A percentile compares a stretch with the other conserved stretches of the same genome.
These are phyloP conservation scores for Histomonas meleagridis DNA, from an alignment of 208 protist species.

Conservation along the genomic window DNA sequence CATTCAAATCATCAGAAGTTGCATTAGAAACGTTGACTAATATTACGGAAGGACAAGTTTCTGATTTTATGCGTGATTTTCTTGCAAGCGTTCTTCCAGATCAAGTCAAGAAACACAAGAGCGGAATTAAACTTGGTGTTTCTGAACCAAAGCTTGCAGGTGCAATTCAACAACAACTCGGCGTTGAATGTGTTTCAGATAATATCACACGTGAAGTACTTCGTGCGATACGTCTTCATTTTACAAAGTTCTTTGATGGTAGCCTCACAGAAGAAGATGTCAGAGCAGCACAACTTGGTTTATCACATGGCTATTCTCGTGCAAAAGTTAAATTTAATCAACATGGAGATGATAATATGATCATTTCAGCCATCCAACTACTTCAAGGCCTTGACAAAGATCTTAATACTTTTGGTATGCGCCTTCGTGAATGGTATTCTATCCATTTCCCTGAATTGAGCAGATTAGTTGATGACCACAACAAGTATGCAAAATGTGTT, in stretches of 20 bases:
- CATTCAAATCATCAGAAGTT: slow-evolving; percentile 83
- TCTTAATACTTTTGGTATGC: slow-evolving; percentile 96
- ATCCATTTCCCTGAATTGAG: slow-evolving; percentile 98
- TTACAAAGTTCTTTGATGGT: slow-evolving; percentile 59
- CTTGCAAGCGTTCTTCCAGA: slow-evolving; percentile 79
- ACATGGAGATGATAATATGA: slow-evolving; percentile 93
- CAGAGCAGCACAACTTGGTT: slow-evolving; percentile 84
- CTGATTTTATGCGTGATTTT: slow-evolving; percentile 68
- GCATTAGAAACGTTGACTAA: slow-evolving; percentile 91
- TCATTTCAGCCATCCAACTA: slow-evolving; percentile 88
- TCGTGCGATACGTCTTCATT: slow-evolving; percentile 83
- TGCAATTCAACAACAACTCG: slow-evolving; percentile 69
- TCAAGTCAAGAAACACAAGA: slow-evolving; percentile 52
- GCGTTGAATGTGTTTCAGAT: slow-evolving; percentile 68
- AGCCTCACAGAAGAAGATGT: slow-evolving; percentile 60
- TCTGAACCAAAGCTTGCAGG: slow-evolving; percentile 77
- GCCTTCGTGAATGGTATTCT: slow-evolving; percentile 60
- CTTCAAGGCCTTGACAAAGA: slow-evolving; percentile 98
- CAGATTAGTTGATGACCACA: slow-evolving; percentile 82
- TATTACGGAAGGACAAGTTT: slow-evolving; percentile 72
- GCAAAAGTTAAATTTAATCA: slow-evolving; percentile 97
- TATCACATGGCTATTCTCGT: slow-evolving; percentile 89
- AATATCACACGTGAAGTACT: slow-evolving; percentile 64
- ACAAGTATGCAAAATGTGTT: slow-evolving; percentile 73
- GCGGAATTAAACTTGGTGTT: slow-evolving; percentile 72